Evolutionary conservation across 2,329 filamentous ascomycete genomes (phyloP), one percentile per base, ranked within the genome.

Genomic region (Talaromyces sp.): DNA sequence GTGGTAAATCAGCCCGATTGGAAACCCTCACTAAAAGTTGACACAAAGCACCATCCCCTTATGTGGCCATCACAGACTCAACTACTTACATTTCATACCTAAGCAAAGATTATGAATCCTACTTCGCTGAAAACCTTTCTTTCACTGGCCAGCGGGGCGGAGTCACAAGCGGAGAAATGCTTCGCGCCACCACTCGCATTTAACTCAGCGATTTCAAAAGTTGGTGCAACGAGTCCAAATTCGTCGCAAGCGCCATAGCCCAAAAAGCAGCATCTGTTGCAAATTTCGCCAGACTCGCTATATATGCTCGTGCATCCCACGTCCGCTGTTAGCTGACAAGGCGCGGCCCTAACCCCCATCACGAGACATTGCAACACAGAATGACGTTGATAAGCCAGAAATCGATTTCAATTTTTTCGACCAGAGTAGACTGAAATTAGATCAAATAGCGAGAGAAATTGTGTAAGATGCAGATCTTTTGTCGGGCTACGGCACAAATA

Each of bases 271-370:
- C 63, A 19, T 21, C 41, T 19, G 11, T 46, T 7, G 11, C n/a
- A 46, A 7, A 46, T 46, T 4, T n/a, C 7, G 41, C 41, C 41
- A 46, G 21, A 46, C 21, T 46, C 11, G 41, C 41, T 7, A n/a
- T 46, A 12, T 46, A 63, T 51, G 64, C 63, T 31, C 58, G 72
- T 21, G 70, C 75, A 52, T 66, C 66, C 10, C 67, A 66, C 65
- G 79, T 81, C 64, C 71, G 68, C 32, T 17, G 14, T 35, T 17
- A 10, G 12, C 17, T 17, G 17, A 14, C 32, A 35, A 35, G 5
- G 32, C 32, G 2, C 14, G 4, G 12, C 17, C 12, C 12, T 35
- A 17, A 6, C 14, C 32, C 32, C 12, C 12, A 35, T 17, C 32
- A 35, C 12, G 32, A 11, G 32, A 17, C 12, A 35, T 35, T 11